Evolutionary conservation across 495 filamentous ascomycete genomes (phyloP).

Genomic region (Parmelia sp.): DNA sequence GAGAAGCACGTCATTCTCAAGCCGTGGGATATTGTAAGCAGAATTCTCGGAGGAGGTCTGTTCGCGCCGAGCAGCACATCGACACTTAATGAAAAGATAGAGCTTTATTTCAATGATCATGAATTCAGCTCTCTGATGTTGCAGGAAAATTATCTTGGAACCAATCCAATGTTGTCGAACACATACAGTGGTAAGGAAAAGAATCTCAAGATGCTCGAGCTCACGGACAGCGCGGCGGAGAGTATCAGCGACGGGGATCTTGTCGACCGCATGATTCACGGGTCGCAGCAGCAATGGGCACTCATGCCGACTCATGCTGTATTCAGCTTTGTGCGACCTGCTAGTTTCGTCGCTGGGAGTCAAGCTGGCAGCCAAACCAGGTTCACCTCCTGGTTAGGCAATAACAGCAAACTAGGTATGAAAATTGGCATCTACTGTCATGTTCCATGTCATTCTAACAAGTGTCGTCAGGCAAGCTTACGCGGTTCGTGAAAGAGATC

Average conservation of each 20-base stretch:
- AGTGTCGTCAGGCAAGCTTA: conserved; percentile 57
- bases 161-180: conserved; percentile 59
- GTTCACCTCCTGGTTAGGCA: conserved; percentile 89
- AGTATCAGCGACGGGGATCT: conserved; percentile 97
- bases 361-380: conserved; percentile 49
- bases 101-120: conserved; percentile 98
- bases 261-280: conserved; percentile 96
- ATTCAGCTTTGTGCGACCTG: conserved; percentile 87
- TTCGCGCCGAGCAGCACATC: conserved; percentile 74
- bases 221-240: conserved; percentile 78
- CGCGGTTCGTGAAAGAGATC: conserved; percentile 84
- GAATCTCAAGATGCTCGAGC: conserved; percentile 72
- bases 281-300: conserved; percentile 95
- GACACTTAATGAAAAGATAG: conserved; percentile 92
- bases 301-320: conserved; percentile 97
- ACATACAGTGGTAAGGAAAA: conserved; percentile 56
- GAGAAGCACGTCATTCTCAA: conserved; percentile 95
- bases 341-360: conserved; percentile 81
- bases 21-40: conserved; percentile 94
- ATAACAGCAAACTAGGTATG: conserved; percentile 79
- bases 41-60: conserved; percentile 81
- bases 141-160: conserved; percentile 92
- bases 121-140: conserved; percentile 96
- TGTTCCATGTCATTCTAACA: conserved; percentile 21
- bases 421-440: background rate